Evolutionary conservation across 2,329 filamentous ascomycete species (phyloP).

Genomic region (Emergomyces orientalis): DNA sequence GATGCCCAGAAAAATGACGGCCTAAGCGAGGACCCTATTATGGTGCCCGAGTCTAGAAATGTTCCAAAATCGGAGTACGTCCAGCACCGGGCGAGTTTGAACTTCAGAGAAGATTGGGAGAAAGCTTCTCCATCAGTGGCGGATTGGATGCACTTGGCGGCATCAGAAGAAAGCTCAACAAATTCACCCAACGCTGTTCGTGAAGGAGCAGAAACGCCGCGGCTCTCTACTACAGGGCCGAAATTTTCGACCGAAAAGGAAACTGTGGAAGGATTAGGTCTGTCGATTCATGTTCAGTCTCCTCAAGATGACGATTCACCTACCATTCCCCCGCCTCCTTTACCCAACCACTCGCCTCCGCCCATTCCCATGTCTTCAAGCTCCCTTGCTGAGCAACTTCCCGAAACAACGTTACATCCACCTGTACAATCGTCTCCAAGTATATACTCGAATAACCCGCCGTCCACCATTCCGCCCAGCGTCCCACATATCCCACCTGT

Average conservation of each 20-base stretch:
- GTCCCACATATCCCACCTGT: conserved; percentile 9
- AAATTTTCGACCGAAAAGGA: conserved; percentile 22
- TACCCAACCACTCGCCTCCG: conserved; percentile 39
- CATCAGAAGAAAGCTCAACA: conserved; percentile 25
- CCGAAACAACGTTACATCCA: conserved; percentile 2
- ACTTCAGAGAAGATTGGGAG: conserved; percentile 40
- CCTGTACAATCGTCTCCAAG: conserved; percentile 18
- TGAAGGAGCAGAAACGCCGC: conserved; percentile 23
- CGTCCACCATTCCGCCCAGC: conserved; percentile 12
- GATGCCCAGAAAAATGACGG: conserved; percentile 18
- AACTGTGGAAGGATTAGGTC: conserved; percentile 31
- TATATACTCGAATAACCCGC: conserved; percentile 17
- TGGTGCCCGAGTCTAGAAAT: conserved; percentile 19
- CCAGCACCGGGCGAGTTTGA: conserved; percentile 35
- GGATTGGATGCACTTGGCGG: conserved; percentile 41
- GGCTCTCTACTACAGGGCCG: conserved; percentile 14
- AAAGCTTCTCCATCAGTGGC: conserved; percentile 42
- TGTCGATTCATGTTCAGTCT: conserved; percentile 35
- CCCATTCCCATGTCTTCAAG: conserved; percentile 24
- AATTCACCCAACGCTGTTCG: conserved; percentile 1
- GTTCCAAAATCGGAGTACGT: conserved; percentile 25
- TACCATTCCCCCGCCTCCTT: conserved; percentile 26
- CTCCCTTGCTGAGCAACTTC: conserved; percentile 7
- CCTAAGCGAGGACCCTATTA: conserved; percentile 29
- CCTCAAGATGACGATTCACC: conserved; percentile 22